These are phyloP conservation scores for Zelopaecilomyces penicillatus DNA, from an alignment of 2,329 filamentous ascomycete genomes.

Conservation along the genomic window DNA sequence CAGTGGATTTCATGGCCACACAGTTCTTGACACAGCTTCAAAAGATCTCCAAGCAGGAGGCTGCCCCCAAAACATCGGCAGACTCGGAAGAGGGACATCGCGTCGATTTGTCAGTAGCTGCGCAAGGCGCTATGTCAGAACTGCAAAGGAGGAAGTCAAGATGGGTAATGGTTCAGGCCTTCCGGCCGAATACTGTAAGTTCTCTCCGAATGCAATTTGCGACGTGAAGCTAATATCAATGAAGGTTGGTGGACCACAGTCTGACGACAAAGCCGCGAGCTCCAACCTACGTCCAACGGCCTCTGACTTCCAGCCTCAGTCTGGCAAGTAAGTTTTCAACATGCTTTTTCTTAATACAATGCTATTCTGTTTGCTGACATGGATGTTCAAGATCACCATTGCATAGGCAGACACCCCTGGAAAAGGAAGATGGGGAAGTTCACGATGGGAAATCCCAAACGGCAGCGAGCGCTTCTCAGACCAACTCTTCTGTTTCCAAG, in stretches of 20 bases:
- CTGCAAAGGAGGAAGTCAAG: conserved; percentile 57
- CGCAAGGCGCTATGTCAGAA: conserved; percentile 62
- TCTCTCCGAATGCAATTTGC: no score
- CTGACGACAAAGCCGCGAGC: conserved; percentile 20
- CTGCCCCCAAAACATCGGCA: conserved; percentile 36
- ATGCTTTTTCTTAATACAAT: conserved; percentile 10
- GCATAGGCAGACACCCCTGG: conserved; percentile 23
- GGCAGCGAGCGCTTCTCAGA: not conserved
- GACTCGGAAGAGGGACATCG: conserved; percentile 50
- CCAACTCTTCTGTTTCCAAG: conserved; percentile 16
- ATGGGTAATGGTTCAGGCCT: conserved; percentile 69
- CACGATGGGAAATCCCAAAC: conserved; percentile 42
- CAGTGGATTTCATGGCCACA: conserved; percentile 78
- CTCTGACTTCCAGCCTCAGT: conserved; percentile 53
- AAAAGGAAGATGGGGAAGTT: conserved; percentile 67
- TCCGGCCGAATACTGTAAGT: conserved; percentile 54
- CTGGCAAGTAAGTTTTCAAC: conserved; percentile 25
- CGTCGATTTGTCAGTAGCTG: conserved; percentile 67
- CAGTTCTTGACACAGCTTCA: conserved; percentile 56
- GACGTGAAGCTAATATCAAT: conserved; percentile 12
- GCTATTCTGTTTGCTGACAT: conserved; percentile 8
- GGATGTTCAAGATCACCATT: conserved; percentile 10
- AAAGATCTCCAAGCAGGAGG: conserved; percentile 56
- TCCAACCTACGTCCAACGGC: conserved; percentile 50
- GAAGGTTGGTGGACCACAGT: conserved; percentile 21